These are phyloP conservation scores for Calvatia gigantea DNA, from an alignment of 768 basidiomycete genomes.

Conservation along the genomic window DNA sequence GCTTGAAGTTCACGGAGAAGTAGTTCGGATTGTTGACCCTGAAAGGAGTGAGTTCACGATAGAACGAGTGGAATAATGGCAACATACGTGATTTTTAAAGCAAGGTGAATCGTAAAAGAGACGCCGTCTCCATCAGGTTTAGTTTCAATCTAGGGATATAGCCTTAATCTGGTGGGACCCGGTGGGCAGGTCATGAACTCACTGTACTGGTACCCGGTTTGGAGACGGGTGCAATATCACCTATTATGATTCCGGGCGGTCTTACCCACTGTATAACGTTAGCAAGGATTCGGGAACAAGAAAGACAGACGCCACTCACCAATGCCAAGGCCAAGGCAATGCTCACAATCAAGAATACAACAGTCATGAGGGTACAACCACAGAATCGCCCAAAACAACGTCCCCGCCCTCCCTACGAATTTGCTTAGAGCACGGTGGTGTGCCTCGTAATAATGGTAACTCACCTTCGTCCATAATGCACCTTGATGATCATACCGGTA, in stretches of 20 bases:
- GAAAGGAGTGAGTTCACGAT: not conserved
- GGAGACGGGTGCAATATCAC: slow-evolving; percentile 39
- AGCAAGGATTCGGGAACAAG: not conserved
- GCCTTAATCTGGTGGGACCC: not conserved
- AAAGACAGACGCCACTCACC: slow-evolving; percentile 46
- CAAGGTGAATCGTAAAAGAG: slow-evolving; percentile 5
- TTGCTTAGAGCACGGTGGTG: not conserved
- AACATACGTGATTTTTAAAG: slow-evolving; percentile 9
- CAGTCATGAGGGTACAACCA: slow-evolving; percentile 70
- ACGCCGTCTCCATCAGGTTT: not conserved
- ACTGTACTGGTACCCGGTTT: slow-evolving; percentile 43
- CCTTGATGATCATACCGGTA: slow-evolving; percentile 60
- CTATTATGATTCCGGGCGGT: slow-evolving; percentile 66
- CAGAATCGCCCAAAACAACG: slow-evolving; percentile 67
- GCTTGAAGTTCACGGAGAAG: slow-evolving; percentile 64
- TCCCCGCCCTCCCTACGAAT: slow-evolving; percentile 53
- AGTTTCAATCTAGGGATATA: not conserved
- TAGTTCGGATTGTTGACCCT: slow-evolving; percentile 84
- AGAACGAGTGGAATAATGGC: slow-evolving; percentile 1
- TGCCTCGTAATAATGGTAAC: not conserved
- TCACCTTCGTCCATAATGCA: slow-evolving; percentile 66
- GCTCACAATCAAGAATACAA: slow-evolving; percentile 60
- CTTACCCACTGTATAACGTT: slow-evolving; percentile 58
- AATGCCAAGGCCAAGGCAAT: slow-evolving; percentile 64
- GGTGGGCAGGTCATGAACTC: slow-evolving; percentile 12